Conservation (phyloP, 192 early-diverging fungal species). For the Linnemannia schmuckeri region DNA sequence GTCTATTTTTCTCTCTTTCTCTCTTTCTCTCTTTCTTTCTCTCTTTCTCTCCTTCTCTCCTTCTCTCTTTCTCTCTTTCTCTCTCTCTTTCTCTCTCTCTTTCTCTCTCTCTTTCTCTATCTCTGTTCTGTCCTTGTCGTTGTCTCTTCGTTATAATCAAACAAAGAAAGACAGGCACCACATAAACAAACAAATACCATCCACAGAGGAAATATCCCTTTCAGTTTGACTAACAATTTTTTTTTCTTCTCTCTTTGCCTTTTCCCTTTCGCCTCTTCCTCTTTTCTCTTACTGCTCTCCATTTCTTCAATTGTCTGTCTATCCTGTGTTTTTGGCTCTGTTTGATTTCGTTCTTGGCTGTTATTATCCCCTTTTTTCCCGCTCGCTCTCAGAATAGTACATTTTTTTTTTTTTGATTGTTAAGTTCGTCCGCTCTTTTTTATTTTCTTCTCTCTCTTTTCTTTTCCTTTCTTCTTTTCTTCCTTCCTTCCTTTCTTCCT, state of each 20-base stretch:
- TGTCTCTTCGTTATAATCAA: background rate
- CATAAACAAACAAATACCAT: background rate
- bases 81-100: slow-evolving; percentile 14
- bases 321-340: background rate
- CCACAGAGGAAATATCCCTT: background rate
- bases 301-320: background rate
- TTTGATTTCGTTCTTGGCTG: slow-evolving; percentile 7
- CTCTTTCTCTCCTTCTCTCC: slow-evolving; percentile 5
- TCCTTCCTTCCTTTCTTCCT: background rate
- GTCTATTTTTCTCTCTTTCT: background rate
- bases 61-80: slow-evolving; percentile 1
- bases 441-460: background rate
- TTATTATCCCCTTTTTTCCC: background rate
- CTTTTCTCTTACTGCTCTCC: background rate
- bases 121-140: background rate
- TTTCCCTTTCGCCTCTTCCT: background rate
- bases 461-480: background rate
- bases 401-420: background rate
- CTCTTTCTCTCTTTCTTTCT: background rate
- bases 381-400: background rate
- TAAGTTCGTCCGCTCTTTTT: background rate
- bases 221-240: slow-evolving; percentile 1
- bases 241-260: background rate
- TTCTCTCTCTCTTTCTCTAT: too few species aligned
- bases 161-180: background rate